Evolutionary conservation across 495 filamentous ascomycete genomes (phyloP).

Genomic region (Rhypophila decipiens): DNA sequence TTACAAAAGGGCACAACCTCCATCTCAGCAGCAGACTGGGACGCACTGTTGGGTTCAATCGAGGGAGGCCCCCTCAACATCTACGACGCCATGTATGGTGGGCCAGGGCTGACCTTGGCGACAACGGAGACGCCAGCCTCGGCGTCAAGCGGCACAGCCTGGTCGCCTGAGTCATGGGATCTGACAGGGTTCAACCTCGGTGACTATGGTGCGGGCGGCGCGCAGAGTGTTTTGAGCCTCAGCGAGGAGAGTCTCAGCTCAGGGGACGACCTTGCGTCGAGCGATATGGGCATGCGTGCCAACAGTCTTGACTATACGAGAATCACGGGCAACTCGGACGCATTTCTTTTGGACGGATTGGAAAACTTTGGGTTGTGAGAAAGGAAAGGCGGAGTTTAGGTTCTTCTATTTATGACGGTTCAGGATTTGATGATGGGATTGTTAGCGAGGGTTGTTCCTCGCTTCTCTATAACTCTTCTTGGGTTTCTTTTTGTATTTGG

Average conservation of each 20-base stretch:
- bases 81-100: slow-evolving; percentile 79
- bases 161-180: slow-evolving; percentile 53
- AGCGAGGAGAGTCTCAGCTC: slow-evolving; percentile 70
- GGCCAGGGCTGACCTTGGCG: slow-evolving; percentile 42
- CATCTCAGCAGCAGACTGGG: slow-evolving; percentile 64
- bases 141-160: slow-evolving; percentile 29
- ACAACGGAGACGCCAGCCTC: slow-evolving; percentile 30
- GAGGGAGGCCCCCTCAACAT: slow-evolving; percentile 73
- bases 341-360: slow-evolving; percentile 11
- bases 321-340: not conserved
- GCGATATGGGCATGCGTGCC: slow-evolving; percentile 29
- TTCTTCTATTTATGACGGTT: slow-evolving; percentile 1
- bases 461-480: not conserved
- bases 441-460: not conserved
- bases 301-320: slow-evolving; percentile 26
- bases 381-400: not conserved
- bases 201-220: slow-evolving; percentile 32
- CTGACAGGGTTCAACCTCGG: slow-evolving; percentile 40
- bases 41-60: slow-evolving; percentile 67
- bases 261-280: slow-evolving; percentile 37
- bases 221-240: slow-evolving; percentile 67
- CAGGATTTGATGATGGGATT: not conserved
- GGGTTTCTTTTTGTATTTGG: too few relatives aligned
- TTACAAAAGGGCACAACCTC: slow-evolving; percentile 20
- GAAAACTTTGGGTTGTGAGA: slow-evolving; percentile 3